These are phyloP conservation scores for Smittium culicis DNA, from an alignment of 371 early-diverging fungal species.

Conservation along the genomic window DNA sequence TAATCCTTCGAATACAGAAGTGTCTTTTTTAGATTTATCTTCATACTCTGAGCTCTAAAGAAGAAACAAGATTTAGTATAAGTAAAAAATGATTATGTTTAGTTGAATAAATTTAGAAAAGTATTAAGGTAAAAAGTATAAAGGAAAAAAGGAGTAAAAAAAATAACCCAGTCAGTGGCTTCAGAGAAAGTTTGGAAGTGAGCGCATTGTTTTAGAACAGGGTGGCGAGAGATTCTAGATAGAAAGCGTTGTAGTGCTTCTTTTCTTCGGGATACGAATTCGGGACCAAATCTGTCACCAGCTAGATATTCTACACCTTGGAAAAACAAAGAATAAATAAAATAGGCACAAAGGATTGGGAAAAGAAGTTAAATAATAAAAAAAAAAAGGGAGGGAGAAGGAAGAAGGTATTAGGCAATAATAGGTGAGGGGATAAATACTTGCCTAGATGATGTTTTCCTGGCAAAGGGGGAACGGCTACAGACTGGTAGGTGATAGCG, in stretches of 20 bases:
- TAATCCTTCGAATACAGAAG: conserved; percentile 68
- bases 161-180: conserved; percentile 46
- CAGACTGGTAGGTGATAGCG: conserved; percentile 51
- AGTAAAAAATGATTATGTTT: not conserved
- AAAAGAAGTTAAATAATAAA: conserved; percentile 10
- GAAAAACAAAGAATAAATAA: too few relatives aligned
- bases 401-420: not conserved
- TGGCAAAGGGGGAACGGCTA: conserved; percentile 81
- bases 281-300: conserved; percentile 77
- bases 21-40: conserved; percentile 31
- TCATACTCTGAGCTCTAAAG: conserved; percentile 32
- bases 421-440: not conserved
- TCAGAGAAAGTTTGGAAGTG: conserved; percentile 66
- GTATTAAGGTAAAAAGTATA: not conserved
- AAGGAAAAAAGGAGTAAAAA: not conserved
- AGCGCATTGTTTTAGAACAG: conserved; percentile 54
- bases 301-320: conserved; percentile 69
- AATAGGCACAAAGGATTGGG: too few relatives aligned
- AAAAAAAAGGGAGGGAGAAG: not conserved
- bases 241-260: conserved; percentile 61
- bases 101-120: not conserved
- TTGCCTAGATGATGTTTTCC: conserved; percentile 57
- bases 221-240: conserved; percentile 71
- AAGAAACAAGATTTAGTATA: not conserved
- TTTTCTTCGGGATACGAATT: conserved; percentile 74